Conservation (phyloP, 2,329 filamentous ascomycete genomes). For the Botrytis byssoidea region DNA sequence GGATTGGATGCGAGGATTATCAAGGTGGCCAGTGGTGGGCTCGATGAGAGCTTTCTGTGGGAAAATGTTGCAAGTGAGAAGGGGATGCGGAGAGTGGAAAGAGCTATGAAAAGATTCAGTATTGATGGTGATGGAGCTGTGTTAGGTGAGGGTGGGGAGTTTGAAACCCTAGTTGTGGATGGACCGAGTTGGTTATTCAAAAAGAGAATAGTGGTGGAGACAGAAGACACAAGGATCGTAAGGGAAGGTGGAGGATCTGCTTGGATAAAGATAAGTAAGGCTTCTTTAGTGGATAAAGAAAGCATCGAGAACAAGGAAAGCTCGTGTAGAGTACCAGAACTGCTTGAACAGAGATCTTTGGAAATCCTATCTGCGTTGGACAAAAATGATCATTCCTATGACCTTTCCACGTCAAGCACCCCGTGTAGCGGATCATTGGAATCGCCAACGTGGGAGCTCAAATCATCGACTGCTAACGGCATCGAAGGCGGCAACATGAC, state of each 20-base stretch:
- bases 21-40: constrained; percentile 88
- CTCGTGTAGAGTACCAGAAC: constrained; percentile 55
- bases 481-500: constrained; percentile 7
- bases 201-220: constrained; percentile 62
- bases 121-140: constrained; percentile 64
- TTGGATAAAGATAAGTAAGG: constrained; percentile 62
- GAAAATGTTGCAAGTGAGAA: constrained; percentile 64
- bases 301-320: constrained; percentile 42
- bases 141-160: constrained; percentile 91
- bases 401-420: not conserved
- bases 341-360: constrained; percentile 65
- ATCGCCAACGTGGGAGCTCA: constrained; percentile 1
- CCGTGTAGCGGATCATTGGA: not conserved
- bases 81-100: constrained; percentile 49
- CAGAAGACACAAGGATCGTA: constrained; percentile 52
- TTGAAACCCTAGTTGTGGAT: constrained; percentile 85
- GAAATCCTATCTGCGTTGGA: constrained; percentile 26
- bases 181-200: constrained; percentile 74
- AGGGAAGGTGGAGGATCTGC: constrained; percentile 73
- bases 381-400: not conserved
- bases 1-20: constrained; percentile 87
- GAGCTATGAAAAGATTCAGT: constrained; percentile 66
- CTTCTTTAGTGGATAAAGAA: constrained; percentile 47
- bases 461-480: not conserved
- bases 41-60: constrained; percentile 81